Conservation (phyloP, 2,329 filamentous ascomycete genomes). For the Scleromitrula shiraiana region DNA sequence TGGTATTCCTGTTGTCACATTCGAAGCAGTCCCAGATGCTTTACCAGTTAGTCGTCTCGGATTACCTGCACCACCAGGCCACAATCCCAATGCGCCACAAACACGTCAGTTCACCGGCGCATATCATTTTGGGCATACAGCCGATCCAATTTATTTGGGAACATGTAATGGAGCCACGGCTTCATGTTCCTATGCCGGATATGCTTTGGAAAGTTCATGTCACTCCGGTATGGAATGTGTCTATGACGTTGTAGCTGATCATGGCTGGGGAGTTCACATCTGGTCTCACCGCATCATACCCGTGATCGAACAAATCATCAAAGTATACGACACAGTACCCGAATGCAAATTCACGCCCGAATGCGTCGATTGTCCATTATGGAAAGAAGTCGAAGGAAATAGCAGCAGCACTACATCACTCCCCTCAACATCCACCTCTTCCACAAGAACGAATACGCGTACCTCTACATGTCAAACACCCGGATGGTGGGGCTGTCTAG, state of each 20-base stretch:
- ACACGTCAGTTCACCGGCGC: constrained; percentile 64
- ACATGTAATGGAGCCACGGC: constrained; percentile 87
- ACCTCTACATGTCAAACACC: constrained; percentile 87
- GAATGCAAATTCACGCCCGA: constrained; percentile 67
- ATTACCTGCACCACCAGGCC: constrained; percentile 74
- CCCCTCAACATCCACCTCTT: constrained; percentile 36
- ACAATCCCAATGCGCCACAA: constrained; percentile 64
- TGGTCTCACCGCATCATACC: constrained; percentile 84
- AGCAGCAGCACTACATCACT: constrained; percentile 65
- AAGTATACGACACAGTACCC: constrained; percentile 74
- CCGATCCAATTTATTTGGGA: constrained; percentile 90
- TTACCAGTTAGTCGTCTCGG: constrained; percentile 78
- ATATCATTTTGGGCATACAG: constrained; percentile 91
- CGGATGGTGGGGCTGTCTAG: constrained; percentile 63
- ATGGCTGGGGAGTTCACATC: constrained; percentile 86
- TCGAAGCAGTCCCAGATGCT: constrained; percentile 87
- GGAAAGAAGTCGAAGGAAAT: constrained; percentile 74
- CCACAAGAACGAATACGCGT: constrained; percentile 57
- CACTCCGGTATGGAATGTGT: constrained; percentile 82
- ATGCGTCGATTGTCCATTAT: constrained; percentile 83
- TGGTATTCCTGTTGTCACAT: constrained; percentile 82
- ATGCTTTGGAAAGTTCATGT: constrained; percentile 88
- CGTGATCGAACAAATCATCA: constrained; percentile 81
- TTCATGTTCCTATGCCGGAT: constrained; percentile 83
- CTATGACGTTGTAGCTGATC: constrained; percentile 86